Evolutionary conservation across 257 asterid species (phyloP), one percentile per base, ranked within the genome.

Genomic region (Solanum neorickii): DNA sequence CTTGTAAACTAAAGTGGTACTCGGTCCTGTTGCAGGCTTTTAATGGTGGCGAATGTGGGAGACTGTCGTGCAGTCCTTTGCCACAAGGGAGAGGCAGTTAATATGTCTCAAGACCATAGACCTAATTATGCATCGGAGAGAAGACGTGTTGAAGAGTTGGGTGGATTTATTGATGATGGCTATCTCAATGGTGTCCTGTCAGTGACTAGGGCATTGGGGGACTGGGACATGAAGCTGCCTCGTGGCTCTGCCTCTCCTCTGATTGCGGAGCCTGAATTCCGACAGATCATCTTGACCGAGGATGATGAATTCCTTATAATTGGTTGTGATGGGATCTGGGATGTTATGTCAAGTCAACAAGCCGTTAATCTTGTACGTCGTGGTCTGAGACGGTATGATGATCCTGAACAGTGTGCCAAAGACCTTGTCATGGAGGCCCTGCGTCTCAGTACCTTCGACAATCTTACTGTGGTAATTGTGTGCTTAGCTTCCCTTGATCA

Each of bases 11-110:
- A 29, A 49, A 82, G 97, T 82, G 46, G 6, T 31, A 3, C 8
- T 49, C 0, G 37, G 84, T 18, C 37, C 46, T 16, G 31, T 73
- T 92, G 44, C 92, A 95, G 98, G 95, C 92, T 90, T 42, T 92
- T 95, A 86, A 86, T 95, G 95, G 98, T 95, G 90, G 98, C 98
- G 1, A 95, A 95, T 70, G 98, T 91, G 0, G 98, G 98, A 60
- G 98, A 95, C 68, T 95, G 98, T 89, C 90, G 98, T 86, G 98
- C 98, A 66, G 98, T 95, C 85, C 98, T 95, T n/a, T 92, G 94
- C 90, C 93, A 97, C 75, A 94, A 94, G 89, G 98, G 98, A 9
- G 92, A 91, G 90, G 97, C 98, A 4, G 88, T 95, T 7, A 91
- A 94, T 16, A 94, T 95, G 98, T 95, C 98, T 62, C 97, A 91